Conservation (phyloP, 1,284 basidiomycete genomes). For the Moesziomyces antarcticus region DNA sequence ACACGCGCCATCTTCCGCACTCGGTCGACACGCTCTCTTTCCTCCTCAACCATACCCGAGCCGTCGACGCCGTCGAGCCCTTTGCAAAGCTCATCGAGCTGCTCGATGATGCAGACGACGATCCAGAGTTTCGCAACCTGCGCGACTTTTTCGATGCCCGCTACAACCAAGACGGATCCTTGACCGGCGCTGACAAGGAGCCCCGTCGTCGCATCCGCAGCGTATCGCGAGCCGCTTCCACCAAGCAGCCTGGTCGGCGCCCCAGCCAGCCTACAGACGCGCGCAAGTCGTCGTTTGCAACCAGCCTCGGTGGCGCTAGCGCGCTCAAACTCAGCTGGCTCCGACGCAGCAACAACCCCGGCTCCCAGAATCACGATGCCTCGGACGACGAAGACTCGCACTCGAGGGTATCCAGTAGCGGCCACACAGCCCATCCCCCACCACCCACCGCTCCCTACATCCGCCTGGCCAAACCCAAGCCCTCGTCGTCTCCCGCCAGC, state of each 20-base stretch:
- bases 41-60: conserved; percentile 44
- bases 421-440: conserved; percentile 13
- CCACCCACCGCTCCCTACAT: conserved; percentile 45
- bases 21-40: conserved; percentile 48
- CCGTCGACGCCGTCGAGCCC: conserved; percentile 41
- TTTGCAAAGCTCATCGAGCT: conserved; percentile 53
- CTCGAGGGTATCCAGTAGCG: conserved; percentile 33
- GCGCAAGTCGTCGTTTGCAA: conserved; percentile 45
- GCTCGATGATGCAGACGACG: conserved; percentile 57
- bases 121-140: conserved; percentile 56
- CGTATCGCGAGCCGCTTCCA: conserved; percentile 37
- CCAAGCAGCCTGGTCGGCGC: conserved; percentile 17
- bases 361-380: conserved; percentile 23
- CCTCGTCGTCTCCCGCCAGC: conserved; percentile 15
- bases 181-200: conserved; percentile 34
- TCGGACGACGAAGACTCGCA: conserved; percentile 45
- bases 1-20: conserved; percentile 40
- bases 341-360: conserved; percentile 32
- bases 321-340: conserved; percentile 46
- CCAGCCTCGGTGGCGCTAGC: conserved; percentile 34
- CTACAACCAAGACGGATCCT: conserved; percentile 21
- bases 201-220: conserved; percentile 36
- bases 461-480: conserved; percentile 25
- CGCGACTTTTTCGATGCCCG: conserved; percentile 63
- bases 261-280: conserved; percentile 28